Evolutionary conservation across 495 filamentous ascomycete species (phyloP).

Genomic region (Halenospora varia): DNA sequence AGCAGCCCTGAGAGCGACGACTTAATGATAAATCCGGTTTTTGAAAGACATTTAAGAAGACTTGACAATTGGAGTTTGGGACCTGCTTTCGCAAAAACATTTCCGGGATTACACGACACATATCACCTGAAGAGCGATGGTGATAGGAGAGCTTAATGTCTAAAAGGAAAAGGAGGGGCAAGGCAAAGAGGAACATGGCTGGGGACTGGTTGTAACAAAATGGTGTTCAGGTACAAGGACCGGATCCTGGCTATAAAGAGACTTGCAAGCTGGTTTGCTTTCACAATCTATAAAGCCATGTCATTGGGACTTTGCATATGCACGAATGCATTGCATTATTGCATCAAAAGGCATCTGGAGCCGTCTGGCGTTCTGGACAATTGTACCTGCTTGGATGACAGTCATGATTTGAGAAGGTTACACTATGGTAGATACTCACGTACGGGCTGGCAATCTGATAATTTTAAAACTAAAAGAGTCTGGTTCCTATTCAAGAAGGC

Average conservation of each 20-base stretch:
- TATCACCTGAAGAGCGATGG: constrained; percentile 27
- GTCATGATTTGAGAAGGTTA: not conserved
- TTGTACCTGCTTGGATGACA: not conserved
- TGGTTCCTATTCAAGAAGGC: too few relatives aligned
- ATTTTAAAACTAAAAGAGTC: too few relatives aligned
- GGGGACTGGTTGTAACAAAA: not conserved
- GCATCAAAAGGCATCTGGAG: too few relatives aligned
- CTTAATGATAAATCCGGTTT: constrained; percentile 72
- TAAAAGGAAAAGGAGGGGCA: too few relatives aligned
- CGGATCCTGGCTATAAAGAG: not conserved
- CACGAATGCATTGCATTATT: too few relatives aligned
- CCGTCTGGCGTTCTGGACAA: not conserved
- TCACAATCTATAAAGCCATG: too few relatives aligned
- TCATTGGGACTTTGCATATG: too few relatives aligned
- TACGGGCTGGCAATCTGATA: not conserved
- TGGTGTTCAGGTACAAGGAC: not conserved
- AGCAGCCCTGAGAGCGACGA: constrained; percentile 52
- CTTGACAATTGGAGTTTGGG: constrained; percentile 77
- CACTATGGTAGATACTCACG: not conserved
- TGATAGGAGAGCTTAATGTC: constrained; percentile 13
- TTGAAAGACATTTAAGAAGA: constrained; percentile 66
- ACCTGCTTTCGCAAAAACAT: constrained; percentile 56
- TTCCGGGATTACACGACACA: constrained; percentile 56
- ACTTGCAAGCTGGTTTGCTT: not conserved
- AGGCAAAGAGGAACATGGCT: not conserved